These are phyloP conservation scores for Alternaria consortialis DNA, from an alignment of 2,329 filamentous ascomycete genomes.

Conservation along the genomic window DNA sequence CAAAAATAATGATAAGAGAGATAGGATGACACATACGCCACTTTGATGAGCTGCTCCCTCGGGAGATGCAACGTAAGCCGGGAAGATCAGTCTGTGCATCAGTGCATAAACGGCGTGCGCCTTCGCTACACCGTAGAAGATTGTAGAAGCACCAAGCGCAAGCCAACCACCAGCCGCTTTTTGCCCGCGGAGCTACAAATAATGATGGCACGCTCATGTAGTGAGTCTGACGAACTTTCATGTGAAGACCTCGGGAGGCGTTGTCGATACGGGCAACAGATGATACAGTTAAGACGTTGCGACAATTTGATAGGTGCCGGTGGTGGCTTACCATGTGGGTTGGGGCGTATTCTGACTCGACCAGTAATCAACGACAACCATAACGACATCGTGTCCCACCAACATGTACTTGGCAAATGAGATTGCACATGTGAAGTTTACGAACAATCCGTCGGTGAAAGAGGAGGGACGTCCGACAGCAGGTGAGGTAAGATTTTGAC, in stretches of 20 bases:
- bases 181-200: background rate
- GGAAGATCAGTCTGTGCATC: conserved; percentile 12
- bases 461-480: background rate
- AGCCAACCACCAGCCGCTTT: background rate
- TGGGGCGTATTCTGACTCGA: conserved; percentile 14
- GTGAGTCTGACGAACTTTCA: background rate
- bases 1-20: background rate
- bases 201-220: background rate
- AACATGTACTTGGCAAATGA: conserved; percentile 7
- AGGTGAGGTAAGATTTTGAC: conserved; percentile 2
- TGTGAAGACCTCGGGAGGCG: conserved; percentile 12
- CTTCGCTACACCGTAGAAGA: conserved; percentile 12
- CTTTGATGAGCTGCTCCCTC: conserved; percentile 5
- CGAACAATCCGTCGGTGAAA: background rate
- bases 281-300: conserved; percentile 7
- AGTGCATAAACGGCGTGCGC: conserved; percentile 5
- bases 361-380: conserved; percentile 24
- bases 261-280: background rate
- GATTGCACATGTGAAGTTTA: background rate
- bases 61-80: conserved; percentile 14
- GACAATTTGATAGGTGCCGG: background rate
- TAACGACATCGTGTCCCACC: conserved; percentile 8
- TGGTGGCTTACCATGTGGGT: conserved; percentile 24
- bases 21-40: conserved; percentile 3
- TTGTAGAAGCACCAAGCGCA: conserved; percentile 12